Conservation (phyloP, 176 grass and related monocot species). For the Olyra latifolia region DNA sequence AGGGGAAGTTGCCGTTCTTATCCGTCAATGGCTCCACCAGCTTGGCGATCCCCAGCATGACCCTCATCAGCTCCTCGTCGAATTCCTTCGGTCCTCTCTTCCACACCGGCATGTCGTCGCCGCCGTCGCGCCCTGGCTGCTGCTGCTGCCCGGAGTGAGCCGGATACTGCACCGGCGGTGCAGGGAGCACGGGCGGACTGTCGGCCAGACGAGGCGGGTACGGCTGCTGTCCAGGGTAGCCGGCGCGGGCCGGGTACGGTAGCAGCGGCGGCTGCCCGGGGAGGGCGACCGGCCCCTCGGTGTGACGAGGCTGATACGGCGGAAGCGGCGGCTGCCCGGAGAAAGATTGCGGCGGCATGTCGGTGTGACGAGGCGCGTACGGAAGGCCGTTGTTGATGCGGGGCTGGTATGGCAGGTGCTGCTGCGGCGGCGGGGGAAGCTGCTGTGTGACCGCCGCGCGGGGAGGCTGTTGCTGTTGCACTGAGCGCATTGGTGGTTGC, state of each 20-base stretch:
- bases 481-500: conserved; percentile 27
- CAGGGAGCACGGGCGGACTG: neutral
- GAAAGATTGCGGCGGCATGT: neutral
- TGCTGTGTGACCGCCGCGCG: conserved; percentile 4
- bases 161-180: neutral
- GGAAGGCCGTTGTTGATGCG: neutral
- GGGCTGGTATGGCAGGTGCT: conserved; percentile 16
- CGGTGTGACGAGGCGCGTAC: conserved; percentile 4
- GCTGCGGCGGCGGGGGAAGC: conserved; percentile 32
- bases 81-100: conserved; percentile 37
- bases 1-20: conserved; percentile 57
- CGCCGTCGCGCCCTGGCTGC: neutral
- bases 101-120: conserved; percentile 13
- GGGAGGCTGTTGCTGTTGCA: neutral
- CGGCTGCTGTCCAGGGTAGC: neutral
- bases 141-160: neutral
- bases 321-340: conserved; percentile 5
- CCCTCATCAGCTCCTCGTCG: conserved; percentile 46
- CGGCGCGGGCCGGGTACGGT: conserved; percentile 15
- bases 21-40: conserved; percentile 54
- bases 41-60: conserved; percentile 57
- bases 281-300: neutral
- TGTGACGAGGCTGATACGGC: conserved; percentile 18
- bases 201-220: neutral
- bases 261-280: conserved; percentile 28